These are phyloP conservation scores for Acaromyces ingoldii DNA, from an alignment of 1,284 basidiomycete genomes.

Conservation along the genomic window DNA sequence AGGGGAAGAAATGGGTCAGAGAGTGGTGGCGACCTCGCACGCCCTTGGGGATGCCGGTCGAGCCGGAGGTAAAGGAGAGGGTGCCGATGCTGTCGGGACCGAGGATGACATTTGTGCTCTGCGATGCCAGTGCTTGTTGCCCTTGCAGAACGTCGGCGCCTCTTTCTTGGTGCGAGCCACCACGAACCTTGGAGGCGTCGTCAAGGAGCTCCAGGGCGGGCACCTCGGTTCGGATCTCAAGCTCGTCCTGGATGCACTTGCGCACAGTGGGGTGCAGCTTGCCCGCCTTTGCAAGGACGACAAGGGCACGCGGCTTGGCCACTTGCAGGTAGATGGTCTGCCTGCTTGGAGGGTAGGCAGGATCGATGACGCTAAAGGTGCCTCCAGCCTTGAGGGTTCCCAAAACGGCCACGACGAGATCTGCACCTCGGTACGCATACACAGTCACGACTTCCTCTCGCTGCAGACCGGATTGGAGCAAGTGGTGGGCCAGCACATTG, in stretches of 20 bases:
- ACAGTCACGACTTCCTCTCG: conserved; percentile 97
- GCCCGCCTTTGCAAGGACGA: conserved; percentile 89
- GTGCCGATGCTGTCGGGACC: conserved; percentile 95
- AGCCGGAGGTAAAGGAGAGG: conserved; percentile 93
- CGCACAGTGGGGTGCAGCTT: conserved; percentile 74
- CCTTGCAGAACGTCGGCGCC: conserved; percentile 55
- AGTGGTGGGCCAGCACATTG: conserved; percentile 86
- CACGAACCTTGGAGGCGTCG: conserved; percentile 57
- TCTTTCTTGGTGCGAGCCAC: conserved; percentile 57
- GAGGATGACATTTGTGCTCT: conserved; percentile 65
- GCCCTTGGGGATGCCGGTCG: conserved; percentile 96
- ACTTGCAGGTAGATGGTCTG: conserved; percentile 96
- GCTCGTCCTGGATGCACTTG: conserved; percentile 73
- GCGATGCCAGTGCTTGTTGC: conserved; percentile 56
- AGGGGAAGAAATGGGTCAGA: conserved; percentile 98
- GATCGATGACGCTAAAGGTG: conserved; percentile 97
- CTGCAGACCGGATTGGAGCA: conserved; percentile 77
- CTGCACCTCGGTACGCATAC: conserved; percentile 94
- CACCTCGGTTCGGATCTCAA: conserved; percentile 81
- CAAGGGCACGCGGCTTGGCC: conserved; percentile 83
- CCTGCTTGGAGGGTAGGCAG: conserved; percentile 88
- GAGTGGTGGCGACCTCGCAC: conserved; percentile 92
- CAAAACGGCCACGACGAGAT: conserved; percentile 95
- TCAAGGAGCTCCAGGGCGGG: conserved; percentile 77
- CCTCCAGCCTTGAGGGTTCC: conserved; percentile 94